These are phyloP conservation scores for Lepidium aucheri DNA, from an alignment of 345 rosid genomes.

Conservation along the genomic window DNA sequence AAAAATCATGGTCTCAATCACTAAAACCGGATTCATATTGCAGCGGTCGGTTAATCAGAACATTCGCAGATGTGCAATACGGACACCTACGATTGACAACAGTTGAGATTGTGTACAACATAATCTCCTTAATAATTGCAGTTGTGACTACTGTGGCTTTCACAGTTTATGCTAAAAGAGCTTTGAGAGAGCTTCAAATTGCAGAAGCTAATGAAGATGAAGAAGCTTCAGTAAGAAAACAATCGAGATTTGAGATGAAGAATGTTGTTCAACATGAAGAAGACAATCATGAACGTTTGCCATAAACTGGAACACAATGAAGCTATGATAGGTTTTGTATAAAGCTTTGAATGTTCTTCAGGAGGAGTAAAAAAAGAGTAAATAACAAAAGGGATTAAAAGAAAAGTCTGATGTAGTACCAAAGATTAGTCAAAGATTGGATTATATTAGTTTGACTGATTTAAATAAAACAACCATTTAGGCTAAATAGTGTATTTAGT, in stretches of 20 bases:
- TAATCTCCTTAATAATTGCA: constrained; percentile 55
- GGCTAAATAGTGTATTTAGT: not conserved
- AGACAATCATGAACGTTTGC: constrained; percentile 23
- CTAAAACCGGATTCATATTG: constrained; percentile 3
- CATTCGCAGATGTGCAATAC: constrained; percentile 56
- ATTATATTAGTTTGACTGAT: constrained; percentile 13
- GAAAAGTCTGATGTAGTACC: constrained; percentile 9
- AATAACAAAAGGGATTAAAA: constrained; percentile 3
- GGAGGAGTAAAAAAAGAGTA: constrained; percentile 4
- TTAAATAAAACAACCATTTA: not conserved
- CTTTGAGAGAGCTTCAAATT: constrained; percentile 44
- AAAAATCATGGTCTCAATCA: not conserved
- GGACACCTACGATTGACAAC: constrained; percentile 52
- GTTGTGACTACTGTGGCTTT: constrained; percentile 54
- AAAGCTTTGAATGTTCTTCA: constrained; percentile 1
- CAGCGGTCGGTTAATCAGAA: constrained; percentile 76
- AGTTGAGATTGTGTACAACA: constrained; percentile 61
- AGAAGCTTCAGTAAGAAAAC: constrained; percentile 11
- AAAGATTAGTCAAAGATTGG: constrained; percentile 7
- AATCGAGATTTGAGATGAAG: constrained; percentile 37
- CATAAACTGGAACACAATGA: not conserved
- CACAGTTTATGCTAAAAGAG: constrained; percentile 55
- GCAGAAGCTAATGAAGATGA: constrained; percentile 31
- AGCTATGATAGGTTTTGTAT: constrained; percentile 8
- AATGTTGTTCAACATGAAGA: constrained; percentile 31